phyloP scores from a whole-genome alignment of 169 alveolate species.

The Plasmodium inui region DNA sequence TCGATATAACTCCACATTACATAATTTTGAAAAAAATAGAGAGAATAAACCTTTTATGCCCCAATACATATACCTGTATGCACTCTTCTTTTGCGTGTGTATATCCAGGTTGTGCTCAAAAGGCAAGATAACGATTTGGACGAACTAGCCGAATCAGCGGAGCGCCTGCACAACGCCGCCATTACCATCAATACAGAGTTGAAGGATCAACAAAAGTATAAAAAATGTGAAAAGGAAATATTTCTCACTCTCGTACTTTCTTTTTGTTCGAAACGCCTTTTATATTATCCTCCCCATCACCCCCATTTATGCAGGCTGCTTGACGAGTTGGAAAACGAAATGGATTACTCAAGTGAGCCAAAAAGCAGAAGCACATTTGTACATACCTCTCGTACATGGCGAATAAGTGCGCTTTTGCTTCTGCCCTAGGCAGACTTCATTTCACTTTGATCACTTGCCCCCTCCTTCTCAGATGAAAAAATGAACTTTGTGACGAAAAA shows the following conservation, averaged over 20 bases:
- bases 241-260: background rate
- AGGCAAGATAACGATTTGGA: slow-evolving; percentile 82
- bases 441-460: background rate
- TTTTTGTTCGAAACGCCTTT: background rate
- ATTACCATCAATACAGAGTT: slow-evolving; percentile 80
- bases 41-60: background rate
- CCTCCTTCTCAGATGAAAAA: slow-evolving; percentile 74
- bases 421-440: background rate
- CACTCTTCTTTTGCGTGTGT: background rate
- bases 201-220: slow-evolving; percentile 76
- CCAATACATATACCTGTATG: background rate
- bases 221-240: slow-evolving; percentile 12
- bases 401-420: background rate
- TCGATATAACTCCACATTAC: background rate
- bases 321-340: slow-evolving; percentile 73
- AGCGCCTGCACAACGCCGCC: slow-evolving; percentile 80
- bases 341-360: slow-evolving; percentile 67
- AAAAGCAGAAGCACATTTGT: background rate
- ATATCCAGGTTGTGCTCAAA: slow-evolving; percentile 38
- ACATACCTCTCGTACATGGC: background rate
- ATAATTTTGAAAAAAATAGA: background rate
- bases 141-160: slow-evolving; percentile 80
- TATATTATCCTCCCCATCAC: background rate
- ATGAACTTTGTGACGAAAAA: slow-evolving; percentile 81
- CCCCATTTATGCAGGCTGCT: slow-evolving; percentile 41